Evolutionary conservation across 164 flowering plant genomes (phyloP), one percentile per base, ranked within the genome.

Genomic region (Liquidambar formosana): DNA sequence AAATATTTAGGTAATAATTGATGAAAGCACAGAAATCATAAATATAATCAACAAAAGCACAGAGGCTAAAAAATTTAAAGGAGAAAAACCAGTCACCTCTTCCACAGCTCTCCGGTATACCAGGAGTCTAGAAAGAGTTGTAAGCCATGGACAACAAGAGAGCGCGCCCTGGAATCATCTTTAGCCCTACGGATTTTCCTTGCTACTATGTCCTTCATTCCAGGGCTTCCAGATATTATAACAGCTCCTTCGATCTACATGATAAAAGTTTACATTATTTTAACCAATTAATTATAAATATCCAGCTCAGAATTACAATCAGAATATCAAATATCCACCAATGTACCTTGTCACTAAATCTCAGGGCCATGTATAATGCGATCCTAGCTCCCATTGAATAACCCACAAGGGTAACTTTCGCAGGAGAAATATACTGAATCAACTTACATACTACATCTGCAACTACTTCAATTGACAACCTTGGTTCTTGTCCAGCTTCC

Each of bases 341-440:
- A 43, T 10, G 22, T 83, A 95, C 99, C 96, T 79, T 84, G 33
- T 80, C 49, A 64, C 63, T 67, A 77, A 79, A 77, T 74, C 80
- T 86, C 66, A 93, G 76, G 51, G 97, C 89, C 90, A 88, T 89
- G 79, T 84, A 81, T 57, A 95, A 72, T 25, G 96, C 89, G 28
- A 93, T 85, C 80, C 99, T 83, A 67, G 98, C 97, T 59, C 99
- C 99, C 97, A 95, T 91, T 6, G 99, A 95, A 75, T 95, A 95
- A 49, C 99, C 99, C 33, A 90, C 86, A 13, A 91, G 68, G n/a
- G 79, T 80, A 72, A 95, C 88, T 58, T 74, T 88, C 19, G 73
- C 67, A 65, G 87, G 77, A 61, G 86, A 72, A 53, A 89, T 67
- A 15, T 61, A 57, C 43, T 66, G 45, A 57, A 95, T 76, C 69